Evolutionary conservation across 73 alveolate genomes (phyloP).

Genomic region (Paramecium bursaria): DNA sequence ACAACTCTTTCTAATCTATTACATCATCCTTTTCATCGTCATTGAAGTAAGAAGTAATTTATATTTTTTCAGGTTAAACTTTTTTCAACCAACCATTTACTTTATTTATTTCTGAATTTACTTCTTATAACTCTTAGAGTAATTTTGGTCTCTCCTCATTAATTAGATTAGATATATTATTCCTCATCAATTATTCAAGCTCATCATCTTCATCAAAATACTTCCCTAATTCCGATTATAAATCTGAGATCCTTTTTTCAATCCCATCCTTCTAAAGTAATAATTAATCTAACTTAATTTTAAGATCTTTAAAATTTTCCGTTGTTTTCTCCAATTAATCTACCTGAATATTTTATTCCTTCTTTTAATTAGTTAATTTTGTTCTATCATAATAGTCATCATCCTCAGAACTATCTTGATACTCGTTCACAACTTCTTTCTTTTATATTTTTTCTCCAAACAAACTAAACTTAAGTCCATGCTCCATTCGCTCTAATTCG

Average conservation of each 20-base stretch:
- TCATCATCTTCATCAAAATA: constrained; percentile 50
- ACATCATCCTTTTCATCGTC: too few relatives aligned
- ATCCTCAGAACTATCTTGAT: constrained; percentile 45
- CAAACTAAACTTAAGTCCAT: constrained; percentile 20
- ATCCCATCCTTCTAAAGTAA: constrained; percentile 4
- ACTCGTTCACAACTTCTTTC: neutral
- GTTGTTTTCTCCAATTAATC: constrained; percentile 40
- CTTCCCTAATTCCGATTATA: neutral
- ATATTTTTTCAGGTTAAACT: too few relatives aligned
- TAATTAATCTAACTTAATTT: constrained; percentile 32
- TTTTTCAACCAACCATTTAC: too few relatives aligned
- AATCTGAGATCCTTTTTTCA: neutral
- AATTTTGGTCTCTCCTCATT: constrained; percentile 50
- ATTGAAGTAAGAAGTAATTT: too few relatives aligned
- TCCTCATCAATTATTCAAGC: constrained; percentile 32
- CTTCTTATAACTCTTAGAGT: neutral
- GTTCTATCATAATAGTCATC: constrained; percentile 56
- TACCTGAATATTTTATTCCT: constrained; percentile 15
- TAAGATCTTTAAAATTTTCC: constrained; percentile 5
- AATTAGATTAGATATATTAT: neutral
- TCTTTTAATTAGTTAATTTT: neutral
- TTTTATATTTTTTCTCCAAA: constrained; percentile 22
- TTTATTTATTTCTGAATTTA: too few relatives aligned
- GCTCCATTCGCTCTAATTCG: constrained; percentile 43
- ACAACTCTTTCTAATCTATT: too few relatives aligned